Evolutionary conservation across 2,329 filamentous ascomycete species (phyloP), one percentile per base, ranked within the genome.

Genomic region (Fusarium graminum): DNA sequence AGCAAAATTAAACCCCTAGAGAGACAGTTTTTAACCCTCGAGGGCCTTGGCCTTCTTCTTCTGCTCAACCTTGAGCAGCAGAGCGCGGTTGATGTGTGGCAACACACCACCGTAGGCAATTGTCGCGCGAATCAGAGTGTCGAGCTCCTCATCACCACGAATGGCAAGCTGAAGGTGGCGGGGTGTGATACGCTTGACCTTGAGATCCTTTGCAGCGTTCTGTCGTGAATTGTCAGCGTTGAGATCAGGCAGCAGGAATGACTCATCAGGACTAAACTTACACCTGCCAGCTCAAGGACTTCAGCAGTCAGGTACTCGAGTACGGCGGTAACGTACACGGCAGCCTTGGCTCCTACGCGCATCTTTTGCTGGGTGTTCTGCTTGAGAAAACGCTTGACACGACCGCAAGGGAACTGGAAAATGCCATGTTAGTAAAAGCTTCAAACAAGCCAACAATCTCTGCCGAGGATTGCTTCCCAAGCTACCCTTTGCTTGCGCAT

Each of bases 361-460:
- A 97, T 98, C 86, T 98, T 98, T 84, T 97, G 96, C 80, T 98
- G 95, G 47, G 95, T 98, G 84, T 97, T 97, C 81, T 93, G 93
- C 88, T 98, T 97, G 79, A 99, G 86, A 85, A 98, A 98, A 84
- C 95, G 94, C 91, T 99, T 99, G 82, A 99, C 95, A 90, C 95
- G 95, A 83, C 95, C 95, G 80, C 95, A 99, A 65, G 95, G 95
- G 80, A 99, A 99, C 95, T 99, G 78, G 60, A 70, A 61, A 54
- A 54, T 44, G 16, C 34, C 42, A 42, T 29, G 61, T 77, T 53
- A 77, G 75, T 61, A 50, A 51, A 10, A 36, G 34, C 29, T 26
- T n/a, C 10, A 29, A 45, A 29, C 36, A 30, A 43, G 40, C 4
- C 22, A 53, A 32, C 10, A 54, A 43, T 41, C 57, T 57, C 55